phyloP scores from a whole-genome alignment of 306 rosid genomes.

The Inga laurina region DNA sequence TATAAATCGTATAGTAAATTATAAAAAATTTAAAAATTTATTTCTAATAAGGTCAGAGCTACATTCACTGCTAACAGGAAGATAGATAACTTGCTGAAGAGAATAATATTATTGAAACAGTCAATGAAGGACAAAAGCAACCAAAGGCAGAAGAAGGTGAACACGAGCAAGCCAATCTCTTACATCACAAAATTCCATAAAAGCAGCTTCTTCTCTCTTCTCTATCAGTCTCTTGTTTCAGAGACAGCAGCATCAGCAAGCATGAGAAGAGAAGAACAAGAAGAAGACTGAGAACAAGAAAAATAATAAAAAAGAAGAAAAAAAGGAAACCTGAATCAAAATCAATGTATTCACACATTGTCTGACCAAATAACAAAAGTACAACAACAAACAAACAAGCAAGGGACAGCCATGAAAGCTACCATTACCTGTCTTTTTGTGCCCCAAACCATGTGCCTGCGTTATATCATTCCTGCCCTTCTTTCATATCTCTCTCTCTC shows the following conservation, averaged over 20 bases:
- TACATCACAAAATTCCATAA: conserved; percentile 5
- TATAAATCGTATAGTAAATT: background rate
- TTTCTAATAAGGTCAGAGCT: background rate
- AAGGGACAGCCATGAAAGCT: conserved; percentile 60
- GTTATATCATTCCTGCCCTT: conserved; percentile 37
- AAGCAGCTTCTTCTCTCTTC: conserved; percentile 13
- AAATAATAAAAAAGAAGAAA: background rate
- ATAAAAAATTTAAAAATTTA: background rate
- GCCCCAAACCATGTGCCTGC: conserved; percentile 61
- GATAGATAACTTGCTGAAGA: background rate
- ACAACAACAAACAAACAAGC: conserved; percentile 30
- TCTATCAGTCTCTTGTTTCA: background rate
- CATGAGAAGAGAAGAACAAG: background rate
- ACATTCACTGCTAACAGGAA: background rate
- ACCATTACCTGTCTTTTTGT: conserved; percentile 58
- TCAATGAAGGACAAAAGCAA: conserved; percentile 18
- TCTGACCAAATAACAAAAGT: conserved; percentile 46
- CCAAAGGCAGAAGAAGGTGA: background rate
- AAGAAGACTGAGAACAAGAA: background rate
- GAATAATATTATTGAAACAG: background rate
- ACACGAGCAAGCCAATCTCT: conserved; percentile 16
- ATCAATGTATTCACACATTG: conserved; percentile 36
- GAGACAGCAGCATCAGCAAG: background rate
- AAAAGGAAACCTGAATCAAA: background rate
- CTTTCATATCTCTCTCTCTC: background rate